Evolutionary conservation across 2,329 filamentous ascomycete species (phyloP), one percentile per base, ranked within the genome.

Genomic region (Botryotinia calthae): DNA sequence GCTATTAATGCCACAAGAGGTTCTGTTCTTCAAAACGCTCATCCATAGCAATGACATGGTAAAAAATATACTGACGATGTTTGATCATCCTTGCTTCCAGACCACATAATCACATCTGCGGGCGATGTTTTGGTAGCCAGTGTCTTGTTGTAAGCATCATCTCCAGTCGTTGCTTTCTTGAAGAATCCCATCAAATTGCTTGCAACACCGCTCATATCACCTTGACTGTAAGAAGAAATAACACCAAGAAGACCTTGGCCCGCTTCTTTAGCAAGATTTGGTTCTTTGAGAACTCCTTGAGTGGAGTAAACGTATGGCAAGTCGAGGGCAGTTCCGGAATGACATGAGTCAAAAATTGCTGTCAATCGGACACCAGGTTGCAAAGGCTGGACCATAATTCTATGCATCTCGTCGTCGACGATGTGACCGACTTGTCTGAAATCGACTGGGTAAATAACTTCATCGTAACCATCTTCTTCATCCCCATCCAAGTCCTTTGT

Each of bases 101-200:
- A 97, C 92, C 95, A 97, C 93, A 98, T 97, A 81, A 99, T 89
- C 46, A 99, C 96, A 82, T 99, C 96, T 58, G 96, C 96, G 1
- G 95, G 91, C 71, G 92, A 96, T 25, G 96, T 98, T 85, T 97
- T 97, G 59, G 95, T 98, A 77, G 92, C 88, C 81, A 93, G 87
- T 75, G 95, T 93, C 81, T 90, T 90, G 83, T 97, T 88, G 82
- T 94, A 91, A 28, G 91, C 91, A 51, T 91, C 89, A 77, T 96
- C 87, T 77, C 95, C 95, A 74, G 85, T 88, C 34, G 93, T 92
- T 28, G 94, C 94, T 81, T 94, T 93, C 86, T 98, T 98, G 83
- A 97, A 90, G 80, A 98, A 88, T 63, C 90, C 89, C 81, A 95
- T 90, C n/a, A 96, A 88, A 63, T 91, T 91, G 73, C 87, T 91